Percentiles rank a stretch among this genome's conserved stretches.
Evolutionary conservation across 306 rosid species (phyloP).

Genomic region (Dalbergia cultrata): DNA sequence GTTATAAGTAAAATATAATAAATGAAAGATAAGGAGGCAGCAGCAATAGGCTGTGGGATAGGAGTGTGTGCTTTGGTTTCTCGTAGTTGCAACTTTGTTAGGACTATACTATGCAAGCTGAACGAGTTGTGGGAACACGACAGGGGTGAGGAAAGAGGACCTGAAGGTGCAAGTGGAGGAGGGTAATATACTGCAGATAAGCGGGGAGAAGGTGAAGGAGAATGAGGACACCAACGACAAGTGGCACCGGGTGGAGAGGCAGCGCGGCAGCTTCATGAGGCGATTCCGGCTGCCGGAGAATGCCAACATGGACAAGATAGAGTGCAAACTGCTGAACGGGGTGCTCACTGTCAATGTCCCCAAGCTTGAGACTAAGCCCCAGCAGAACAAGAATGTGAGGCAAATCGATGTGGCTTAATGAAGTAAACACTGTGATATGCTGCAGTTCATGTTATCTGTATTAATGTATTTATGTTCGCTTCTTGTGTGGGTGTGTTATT

Average conservation of each 20-base stretch:
- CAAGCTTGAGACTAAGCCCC: constrained; percentile 28
- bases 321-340: constrained; percentile 41
- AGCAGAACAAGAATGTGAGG: constrained; percentile 39
- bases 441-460: neutral
- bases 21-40: constrained; percentile 50
- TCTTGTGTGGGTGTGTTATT: neutral
- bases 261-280: constrained; percentile 42
- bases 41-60: constrained; percentile 51
- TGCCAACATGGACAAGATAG: constrained; percentile 30
- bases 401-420: constrained; percentile 42
- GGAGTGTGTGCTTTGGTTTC: constrained; percentile 55
- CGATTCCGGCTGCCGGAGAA: constrained; percentile 51
- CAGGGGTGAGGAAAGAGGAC: constrained; percentile 55
- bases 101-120: constrained; percentile 43
- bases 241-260: constrained; percentile 54
- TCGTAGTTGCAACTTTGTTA: constrained; percentile 48
- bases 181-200: constrained; percentile 47
- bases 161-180: constrained; percentile 57
- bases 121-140: constrained; percentile 11
- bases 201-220: constrained; percentile 56
- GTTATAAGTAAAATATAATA: neutral
- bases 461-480: neutral
- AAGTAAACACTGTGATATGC: too few species aligned
- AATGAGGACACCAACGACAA: constrained; percentile 42
- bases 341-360: constrained; percentile 46